Percentiles rank a stretch among this genome's conserved stretches.
phyloP scores from a whole-genome alignment of 768 basidiomycete genomes.

The Mycena sanguinolenta region DNA sequence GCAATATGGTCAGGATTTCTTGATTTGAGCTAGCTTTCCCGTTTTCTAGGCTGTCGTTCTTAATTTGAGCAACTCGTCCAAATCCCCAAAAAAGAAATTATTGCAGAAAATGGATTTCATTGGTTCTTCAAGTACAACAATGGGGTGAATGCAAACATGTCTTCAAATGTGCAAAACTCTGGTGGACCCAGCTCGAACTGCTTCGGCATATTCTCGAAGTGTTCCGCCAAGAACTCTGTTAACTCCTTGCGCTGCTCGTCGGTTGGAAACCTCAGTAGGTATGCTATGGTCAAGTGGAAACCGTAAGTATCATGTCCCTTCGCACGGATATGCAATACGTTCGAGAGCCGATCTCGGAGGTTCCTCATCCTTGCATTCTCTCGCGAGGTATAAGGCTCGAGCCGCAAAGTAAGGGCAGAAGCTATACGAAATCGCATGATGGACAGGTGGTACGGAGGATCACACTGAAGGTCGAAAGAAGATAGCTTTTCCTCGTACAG shows the following conservation, averaged over 20 bases:
- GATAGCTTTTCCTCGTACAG: not conserved
- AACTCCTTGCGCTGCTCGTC: not conserved
- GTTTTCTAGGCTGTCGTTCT: too few relatives aligned
- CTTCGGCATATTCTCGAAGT: not conserved
- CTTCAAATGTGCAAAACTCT: constrained; percentile 1
- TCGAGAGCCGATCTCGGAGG: not conserved
- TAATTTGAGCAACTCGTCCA: not conserved
- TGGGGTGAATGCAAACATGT: not conserved
- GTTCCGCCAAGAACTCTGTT: not conserved
- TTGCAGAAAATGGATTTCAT: not conserved
- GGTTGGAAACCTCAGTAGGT: not conserved
- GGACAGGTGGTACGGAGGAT: not conserved
- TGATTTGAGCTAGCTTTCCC: too few relatives aligned
- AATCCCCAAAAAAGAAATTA: not conserved
- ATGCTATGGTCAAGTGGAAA: not conserved
- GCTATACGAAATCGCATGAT: not conserved
- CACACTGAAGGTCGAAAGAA: not conserved
- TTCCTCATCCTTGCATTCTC: not conserved
- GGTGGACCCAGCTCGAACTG: not conserved
- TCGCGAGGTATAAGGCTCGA: not conserved
- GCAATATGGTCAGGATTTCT: too few relatives aligned
- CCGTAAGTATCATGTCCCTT: not conserved
- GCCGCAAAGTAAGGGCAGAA: not conserved
- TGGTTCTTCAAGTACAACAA: not conserved
- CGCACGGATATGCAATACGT: not conserved